Evolutionary conservation across 441 rosid species (phyloP).

Genomic region (Populus tomentosa): DNA sequence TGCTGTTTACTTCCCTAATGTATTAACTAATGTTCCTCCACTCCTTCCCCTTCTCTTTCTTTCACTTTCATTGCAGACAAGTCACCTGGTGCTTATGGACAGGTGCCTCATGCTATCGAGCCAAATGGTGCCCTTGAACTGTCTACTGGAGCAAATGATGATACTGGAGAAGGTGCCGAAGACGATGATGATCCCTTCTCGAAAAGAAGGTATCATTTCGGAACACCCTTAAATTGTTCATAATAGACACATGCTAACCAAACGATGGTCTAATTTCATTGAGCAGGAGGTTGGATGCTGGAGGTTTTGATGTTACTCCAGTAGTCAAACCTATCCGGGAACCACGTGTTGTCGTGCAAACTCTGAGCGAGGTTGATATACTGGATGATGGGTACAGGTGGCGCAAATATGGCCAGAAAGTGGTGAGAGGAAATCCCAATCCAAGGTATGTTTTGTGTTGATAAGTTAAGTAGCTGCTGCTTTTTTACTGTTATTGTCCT

Average conservation of each 20-base stretch:
- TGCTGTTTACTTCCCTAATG: background rate
- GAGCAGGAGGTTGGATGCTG: conserved; percentile 76
- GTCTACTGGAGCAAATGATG: conserved; percentile 53
- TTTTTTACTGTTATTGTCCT: background rate
- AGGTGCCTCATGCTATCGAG: conserved; percentile 39
- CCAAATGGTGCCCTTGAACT: conserved; percentile 49
- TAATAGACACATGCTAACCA: conserved; percentile 13
- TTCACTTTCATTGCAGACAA: conserved; percentile 41
- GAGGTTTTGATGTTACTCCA: conserved; percentile 63
- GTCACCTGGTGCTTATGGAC: conserved; percentile 45
- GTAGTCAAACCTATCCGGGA: conserved; percentile 90
- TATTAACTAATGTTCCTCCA: conserved; percentile 8
- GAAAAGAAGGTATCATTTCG: conserved; percentile 61
- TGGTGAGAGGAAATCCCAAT: conserved; percentile 95
- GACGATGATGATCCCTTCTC: conserved; percentile 78
- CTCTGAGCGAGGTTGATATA: conserved; percentile 95
- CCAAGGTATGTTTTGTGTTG: conserved; percentile 52
- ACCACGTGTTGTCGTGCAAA: conserved; percentile 96
- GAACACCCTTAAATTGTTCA: conserved; percentile 3
- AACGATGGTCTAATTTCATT: conserved; percentile 16
- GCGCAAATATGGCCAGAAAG: conserved; percentile 99
- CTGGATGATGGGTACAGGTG: conserved; percentile 97
- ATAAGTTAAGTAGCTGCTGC: background rate
- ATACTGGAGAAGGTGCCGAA: conserved; percentile 50
- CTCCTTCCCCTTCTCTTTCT: conserved; percentile 10